Evolutionary conservation across 805 yeast species (phyloP).

Genomic region (Vanderwaltozyma verrucispora): DNA sequence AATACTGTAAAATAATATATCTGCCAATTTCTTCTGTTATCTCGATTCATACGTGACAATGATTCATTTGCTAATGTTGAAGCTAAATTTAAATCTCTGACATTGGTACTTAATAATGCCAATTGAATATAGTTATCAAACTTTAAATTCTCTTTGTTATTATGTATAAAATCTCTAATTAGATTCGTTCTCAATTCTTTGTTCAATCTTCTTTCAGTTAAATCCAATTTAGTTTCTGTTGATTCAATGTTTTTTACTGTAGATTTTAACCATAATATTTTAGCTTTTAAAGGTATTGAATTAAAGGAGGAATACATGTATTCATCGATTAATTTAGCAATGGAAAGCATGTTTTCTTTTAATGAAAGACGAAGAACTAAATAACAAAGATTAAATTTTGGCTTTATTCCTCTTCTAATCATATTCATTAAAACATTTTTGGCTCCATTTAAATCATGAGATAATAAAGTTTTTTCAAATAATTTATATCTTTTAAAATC

Average conservation of each 20-base stretch:
- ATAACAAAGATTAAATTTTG: slow-evolving; percentile 14
- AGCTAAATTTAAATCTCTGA: slow-evolving; percentile 9
- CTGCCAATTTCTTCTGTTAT: slow-evolving; percentile 13
- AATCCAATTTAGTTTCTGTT: slow-evolving; percentile 3
- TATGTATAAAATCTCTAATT: slow-evolving; percentile 11
- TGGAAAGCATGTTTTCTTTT: slow-evolving; percentile 5
- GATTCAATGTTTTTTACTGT: too few species aligned
- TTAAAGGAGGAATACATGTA: slow-evolving; percentile 8
- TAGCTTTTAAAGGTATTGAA: slow-evolving; percentile 15
- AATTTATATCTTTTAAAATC: slow-evolving; percentile 8
- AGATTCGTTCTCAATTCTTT: not conserved
- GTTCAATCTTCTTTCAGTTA: not conserved
- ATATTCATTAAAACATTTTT: slow-evolving; percentile 10
- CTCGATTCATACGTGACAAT: slow-evolving; percentile 4
- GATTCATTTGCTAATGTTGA: slow-evolving; percentile 4
- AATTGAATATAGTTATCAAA: slow-evolving; percentile 20
- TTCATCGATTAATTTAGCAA: slow-evolving; percentile 15
- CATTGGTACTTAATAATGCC: slow-evolving; percentile 9
- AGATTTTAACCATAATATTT: slow-evolving; percentile 15
- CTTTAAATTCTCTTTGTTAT: slow-evolving; percentile 7
- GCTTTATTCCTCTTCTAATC: slow-evolving; percentile 16
- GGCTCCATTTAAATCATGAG: slow-evolving; percentile 7
- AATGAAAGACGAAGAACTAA: slow-evolving; percentile 12
- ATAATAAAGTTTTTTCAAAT: slow-evolving; percentile 3
- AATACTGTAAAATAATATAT: slow-evolving; percentile 16